Percentiles rank a stretch among this genome's conserved stretches.
Evolutionary conservation across 2,329 filamentous ascomycete species (phyloP).

Genomic region (Fulvia fulva): DNA sequence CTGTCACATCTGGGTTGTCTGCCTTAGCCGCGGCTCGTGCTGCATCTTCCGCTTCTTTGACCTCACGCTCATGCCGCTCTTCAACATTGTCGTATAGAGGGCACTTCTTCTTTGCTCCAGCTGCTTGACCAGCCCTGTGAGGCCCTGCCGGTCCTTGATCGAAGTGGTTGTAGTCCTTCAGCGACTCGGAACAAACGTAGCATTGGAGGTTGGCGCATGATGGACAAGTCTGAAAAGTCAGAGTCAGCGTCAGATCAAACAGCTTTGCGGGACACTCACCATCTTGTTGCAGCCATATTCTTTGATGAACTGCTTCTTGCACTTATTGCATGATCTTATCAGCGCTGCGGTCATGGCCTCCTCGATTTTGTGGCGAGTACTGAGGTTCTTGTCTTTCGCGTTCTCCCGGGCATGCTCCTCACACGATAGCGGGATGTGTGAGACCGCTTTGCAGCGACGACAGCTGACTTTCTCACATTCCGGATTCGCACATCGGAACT

Average conservation of each 20-base stretch:
- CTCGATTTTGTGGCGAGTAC: slow-evolving; percentile 65
- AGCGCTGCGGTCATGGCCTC: slow-evolving; percentile 80
- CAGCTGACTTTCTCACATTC: slow-evolving; percentile 56
- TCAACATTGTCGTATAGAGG: slow-evolving; percentile 63
- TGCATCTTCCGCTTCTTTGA: slow-evolving; percentile 57
- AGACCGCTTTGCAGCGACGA: slow-evolving; percentile 59
- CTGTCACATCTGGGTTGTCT: slow-evolving; percentile 59
- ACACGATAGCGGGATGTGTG: slow-evolving; percentile 70
- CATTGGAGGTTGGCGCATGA: slow-evolving; percentile 55
- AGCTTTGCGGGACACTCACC: slow-evolving; percentile 23
- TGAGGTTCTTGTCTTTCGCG: slow-evolving; percentile 57
- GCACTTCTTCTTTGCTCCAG: slow-evolving; percentile 49
- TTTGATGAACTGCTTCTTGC: slow-evolving; percentile 75
- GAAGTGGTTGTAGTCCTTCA: slow-evolving; percentile 68
- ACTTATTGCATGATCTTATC: slow-evolving; percentile 70
- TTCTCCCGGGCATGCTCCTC: slow-evolving; percentile 60
- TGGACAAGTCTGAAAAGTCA: slow-evolving; percentile 49
- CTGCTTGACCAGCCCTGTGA: slow-evolving; percentile 31
- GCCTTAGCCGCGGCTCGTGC: slow-evolving; percentile 54
- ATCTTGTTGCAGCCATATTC: slow-evolving; percentile 80
- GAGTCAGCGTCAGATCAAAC: not conserved
- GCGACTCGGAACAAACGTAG: slow-evolving; percentile 66
- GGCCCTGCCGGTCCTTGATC: slow-evolving; percentile 40
- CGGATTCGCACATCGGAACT: slow-evolving; percentile 67
- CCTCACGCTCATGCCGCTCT: slow-evolving; percentile 55